Conservation (phyloP, 768 basidiomycete species). For the Boletus huronensis region DNA sequence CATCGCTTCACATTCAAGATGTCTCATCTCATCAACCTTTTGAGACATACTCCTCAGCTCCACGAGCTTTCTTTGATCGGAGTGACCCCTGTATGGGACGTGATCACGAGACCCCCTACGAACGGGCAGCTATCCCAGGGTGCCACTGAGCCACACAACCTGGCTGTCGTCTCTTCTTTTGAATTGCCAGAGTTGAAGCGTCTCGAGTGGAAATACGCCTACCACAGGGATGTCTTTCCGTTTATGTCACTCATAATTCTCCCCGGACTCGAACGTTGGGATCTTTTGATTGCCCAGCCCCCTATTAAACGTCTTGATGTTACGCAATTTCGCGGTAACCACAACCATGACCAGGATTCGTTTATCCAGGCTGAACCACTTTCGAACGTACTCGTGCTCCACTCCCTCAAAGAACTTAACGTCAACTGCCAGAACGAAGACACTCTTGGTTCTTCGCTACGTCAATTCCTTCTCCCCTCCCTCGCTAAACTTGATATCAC, state of each 20-base stretch:
- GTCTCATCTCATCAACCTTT: conserved; percentile 38
- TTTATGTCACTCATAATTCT: conserved; percentile 41
- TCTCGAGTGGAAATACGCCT: conserved; percentile 49
- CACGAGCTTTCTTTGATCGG: conserved; percentile 42
- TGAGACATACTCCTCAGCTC: conserved; percentile 38
- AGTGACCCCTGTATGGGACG: conserved; percentile 41
- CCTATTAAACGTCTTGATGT: conserved; percentile 28
- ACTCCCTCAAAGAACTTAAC: conserved; percentile 39
- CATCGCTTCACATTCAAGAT: conserved; percentile 37
- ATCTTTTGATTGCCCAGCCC: conserved; percentile 40
- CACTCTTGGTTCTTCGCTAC: conserved; percentile 35
- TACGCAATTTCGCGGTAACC: conserved; percentile 30
- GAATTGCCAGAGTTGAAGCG: conserved; percentile 38
- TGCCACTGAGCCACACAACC: conserved; percentile 4
- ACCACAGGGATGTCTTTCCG: conserved; percentile 38
- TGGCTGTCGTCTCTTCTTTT: conserved; percentile 21
- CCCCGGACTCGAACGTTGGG: conserved; percentile 42
- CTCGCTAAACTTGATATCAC: conserved; percentile 45
- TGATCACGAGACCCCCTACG: conserved; percentile 12
- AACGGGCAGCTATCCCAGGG: conserved; percentile 9
- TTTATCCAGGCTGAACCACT: conserved; percentile 30
- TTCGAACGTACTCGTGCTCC: conserved; percentile 25
- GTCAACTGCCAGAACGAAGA: conserved; percentile 43
- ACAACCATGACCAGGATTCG: conserved; percentile 27
- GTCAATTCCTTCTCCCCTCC: conserved; percentile 43